Evolutionary conservation across 495 filamentous ascomycete species (phyloP).

Genomic region (Penicillium ochrochloron): DNA sequence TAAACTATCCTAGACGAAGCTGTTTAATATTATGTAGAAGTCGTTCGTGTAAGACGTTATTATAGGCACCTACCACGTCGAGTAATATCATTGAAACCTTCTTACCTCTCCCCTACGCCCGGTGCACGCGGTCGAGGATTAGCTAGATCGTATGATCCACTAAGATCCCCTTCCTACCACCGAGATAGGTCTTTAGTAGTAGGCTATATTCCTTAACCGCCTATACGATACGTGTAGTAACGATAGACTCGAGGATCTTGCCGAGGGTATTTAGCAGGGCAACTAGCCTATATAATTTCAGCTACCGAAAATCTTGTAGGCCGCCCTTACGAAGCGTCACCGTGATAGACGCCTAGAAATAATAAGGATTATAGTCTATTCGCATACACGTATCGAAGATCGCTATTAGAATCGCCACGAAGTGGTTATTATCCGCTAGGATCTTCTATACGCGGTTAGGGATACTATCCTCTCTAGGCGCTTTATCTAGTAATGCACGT

Average conservation of each 20-base stretch:
- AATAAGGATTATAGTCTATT: constrained; percentile 25
- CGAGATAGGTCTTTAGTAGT: no score
- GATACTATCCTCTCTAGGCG: constrained; percentile 29
- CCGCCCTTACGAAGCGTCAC: constrained; percentile 31
- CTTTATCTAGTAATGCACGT: constrained; percentile 29
- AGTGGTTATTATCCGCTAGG: constrained; percentile 10
- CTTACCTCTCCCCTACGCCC: constrained; percentile 22
- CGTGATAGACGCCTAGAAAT: constrained; percentile 24
- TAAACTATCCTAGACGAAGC: no score
- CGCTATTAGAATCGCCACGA: constrained; percentile 7
- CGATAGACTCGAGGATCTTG: constrained; percentile 30
- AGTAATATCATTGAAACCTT: no score
- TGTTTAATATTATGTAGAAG: no score
- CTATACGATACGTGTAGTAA: constrained; percentile 25
- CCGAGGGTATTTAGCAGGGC: constrained; percentile 35
- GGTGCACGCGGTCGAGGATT: constrained; percentile 23
- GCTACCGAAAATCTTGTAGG: constrained; percentile 19
- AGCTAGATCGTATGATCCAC: constrained; percentile 27
- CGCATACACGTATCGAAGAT: constrained; percentile 32
- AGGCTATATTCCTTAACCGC: no score
- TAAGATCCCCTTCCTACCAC: constrained; percentile 22
- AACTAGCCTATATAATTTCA: constrained; percentile 31
- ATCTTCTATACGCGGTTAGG: constrained; percentile 25
- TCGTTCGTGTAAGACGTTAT: no score
- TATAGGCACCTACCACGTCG: no score